Conservation (phyloP, 192 early-diverging fungal species). For the Chytriomyces sp. region DNA sequence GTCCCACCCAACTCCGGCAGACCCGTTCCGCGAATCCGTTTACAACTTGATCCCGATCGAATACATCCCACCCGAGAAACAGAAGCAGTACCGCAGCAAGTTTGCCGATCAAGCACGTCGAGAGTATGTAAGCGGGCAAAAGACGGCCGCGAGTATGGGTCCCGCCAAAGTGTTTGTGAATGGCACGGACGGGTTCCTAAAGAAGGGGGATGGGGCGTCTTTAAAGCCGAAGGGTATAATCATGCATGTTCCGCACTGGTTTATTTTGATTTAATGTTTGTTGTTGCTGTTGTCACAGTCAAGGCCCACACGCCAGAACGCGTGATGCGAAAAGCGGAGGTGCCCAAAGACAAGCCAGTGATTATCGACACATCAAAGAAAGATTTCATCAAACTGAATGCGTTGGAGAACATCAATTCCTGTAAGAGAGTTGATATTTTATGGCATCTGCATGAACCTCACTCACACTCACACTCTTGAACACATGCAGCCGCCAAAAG, state of each 20-base stretch:
- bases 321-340: slow-evolving; percentile 52
- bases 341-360: slow-evolving; percentile 47
- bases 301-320: slow-evolving; percentile 34
- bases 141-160: slow-evolving; percentile 60
- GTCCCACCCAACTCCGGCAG: slow-evolving; percentile 42
- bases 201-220: slow-evolving; percentile 55
- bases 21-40: slow-evolving; percentile 55
- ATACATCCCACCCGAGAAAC: slow-evolving; percentile 43
- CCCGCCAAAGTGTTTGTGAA: slow-evolving; percentile 47
- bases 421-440: slow-evolving; percentile 35
- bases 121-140: slow-evolving; percentile 48
- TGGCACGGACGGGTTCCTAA: slow-evolving; percentile 48
- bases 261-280: neutral
- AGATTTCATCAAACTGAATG: slow-evolving; percentile 61
- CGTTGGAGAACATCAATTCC: slow-evolving; percentile 63
- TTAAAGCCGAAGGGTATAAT: slow-evolving; percentile 15
- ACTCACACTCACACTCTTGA: neutral
- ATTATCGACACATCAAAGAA: slow-evolving; percentile 45
- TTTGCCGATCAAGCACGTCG: slow-evolving; percentile 51
- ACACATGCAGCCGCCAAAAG: slow-evolving; percentile 48
- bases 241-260: too few species aligned
- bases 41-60: slow-evolving; percentile 57
- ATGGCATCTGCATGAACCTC: neutral
- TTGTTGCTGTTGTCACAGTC: neutral
- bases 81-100: slow-evolving; percentile 48